Evolutionary conservation across 495 filamentous ascomycete species (phyloP).

Genomic region (Trichoderma asperelloides): DNA sequence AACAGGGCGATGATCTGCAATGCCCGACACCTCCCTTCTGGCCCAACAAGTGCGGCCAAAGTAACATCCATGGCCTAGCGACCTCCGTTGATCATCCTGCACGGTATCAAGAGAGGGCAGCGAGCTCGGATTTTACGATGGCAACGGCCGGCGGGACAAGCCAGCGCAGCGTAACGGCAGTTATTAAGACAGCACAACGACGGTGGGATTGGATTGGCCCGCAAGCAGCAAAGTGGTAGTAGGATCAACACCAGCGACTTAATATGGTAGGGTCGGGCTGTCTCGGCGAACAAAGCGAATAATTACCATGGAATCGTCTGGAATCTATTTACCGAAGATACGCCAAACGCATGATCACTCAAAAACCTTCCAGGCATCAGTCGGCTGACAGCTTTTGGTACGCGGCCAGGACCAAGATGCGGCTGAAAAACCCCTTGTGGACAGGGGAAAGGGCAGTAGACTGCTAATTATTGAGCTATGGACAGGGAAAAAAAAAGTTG

Average conservation of each 20-base stretch:
- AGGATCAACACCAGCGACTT: slow-evolving; percentile 2
- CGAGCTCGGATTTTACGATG: background rate
- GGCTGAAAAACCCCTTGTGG: too few relatives aligned
- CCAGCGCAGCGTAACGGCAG: background rate
- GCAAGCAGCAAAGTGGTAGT: background rate
- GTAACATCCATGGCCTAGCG: background rate
- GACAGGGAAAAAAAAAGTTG: too few relatives aligned
- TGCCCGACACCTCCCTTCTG: background rate
- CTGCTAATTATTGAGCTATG: too few relatives aligned
- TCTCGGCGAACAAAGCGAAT: background rate
- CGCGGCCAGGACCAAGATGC: too few relatives aligned
- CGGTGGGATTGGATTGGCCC: background rate
- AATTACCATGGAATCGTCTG: background rate
- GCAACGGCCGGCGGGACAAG: background rate
- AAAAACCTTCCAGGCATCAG: background rate
- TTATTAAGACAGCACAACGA: background rate
- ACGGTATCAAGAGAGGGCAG: background rate
- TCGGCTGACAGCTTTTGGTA: background rate
- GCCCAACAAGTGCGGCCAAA: background rate
- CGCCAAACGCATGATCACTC: background rate
- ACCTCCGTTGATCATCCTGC: background rate
- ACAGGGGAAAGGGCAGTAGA: too few relatives aligned
- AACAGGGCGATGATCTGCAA: slow-evolving; percentile 3
- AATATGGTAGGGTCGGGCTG: background rate
- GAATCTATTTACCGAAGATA: background rate